phyloP scores from a whole-genome alignment of 257 asterid genomes.

The Jacaranda mimosifolia region DNA sequence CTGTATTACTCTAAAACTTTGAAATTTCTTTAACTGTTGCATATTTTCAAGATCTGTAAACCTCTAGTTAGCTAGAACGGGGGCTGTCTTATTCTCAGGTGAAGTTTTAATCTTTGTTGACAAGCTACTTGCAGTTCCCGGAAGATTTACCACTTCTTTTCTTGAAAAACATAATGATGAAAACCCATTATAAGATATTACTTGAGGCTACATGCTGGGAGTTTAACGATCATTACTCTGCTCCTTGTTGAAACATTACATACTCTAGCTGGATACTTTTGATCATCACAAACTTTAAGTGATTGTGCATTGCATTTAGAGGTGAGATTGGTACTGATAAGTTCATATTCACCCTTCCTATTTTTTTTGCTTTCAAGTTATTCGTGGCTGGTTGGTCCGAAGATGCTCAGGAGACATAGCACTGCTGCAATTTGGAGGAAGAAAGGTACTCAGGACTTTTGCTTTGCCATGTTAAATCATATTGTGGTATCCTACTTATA shows the following conservation, averaged over 20 bases:
- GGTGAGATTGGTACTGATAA: neutral
- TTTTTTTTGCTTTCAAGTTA: slow-evolving; percentile 57
- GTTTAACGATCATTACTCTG: too few relatives aligned
- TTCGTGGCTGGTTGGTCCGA: slow-evolving; percentile 98
- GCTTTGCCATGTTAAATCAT: slow-evolving; percentile 16
- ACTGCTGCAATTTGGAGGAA: slow-evolving; percentile 79
- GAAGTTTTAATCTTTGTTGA: too few relatives aligned
- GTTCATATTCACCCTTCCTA: neutral
- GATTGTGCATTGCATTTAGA: neutral
- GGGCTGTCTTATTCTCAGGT: too few relatives aligned
- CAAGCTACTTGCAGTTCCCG: too few relatives aligned
- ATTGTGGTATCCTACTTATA: neutral
- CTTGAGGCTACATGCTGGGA: too few relatives aligned
- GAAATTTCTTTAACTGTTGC: neutral
- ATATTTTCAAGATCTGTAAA: slow-evolving; percentile 17
- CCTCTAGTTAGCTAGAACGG: neutral
- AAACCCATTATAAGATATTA: too few relatives aligned
- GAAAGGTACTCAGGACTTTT: slow-evolving; percentile 63
- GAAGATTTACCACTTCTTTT: too few relatives aligned
- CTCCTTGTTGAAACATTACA: too few relatives aligned
- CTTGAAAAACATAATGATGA: too few relatives aligned
- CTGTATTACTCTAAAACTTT: slow-evolving; percentile 8
- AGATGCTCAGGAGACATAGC: slow-evolving; percentile 92
- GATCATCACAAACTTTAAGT: neutral
- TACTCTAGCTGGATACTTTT: neutral